Evolutionary conservation across 2,329 filamentous ascomycete genomes (phyloP), one percentile per base, ranked within the genome.

Genomic region (Neophaeococcomyces aloes): DNA sequence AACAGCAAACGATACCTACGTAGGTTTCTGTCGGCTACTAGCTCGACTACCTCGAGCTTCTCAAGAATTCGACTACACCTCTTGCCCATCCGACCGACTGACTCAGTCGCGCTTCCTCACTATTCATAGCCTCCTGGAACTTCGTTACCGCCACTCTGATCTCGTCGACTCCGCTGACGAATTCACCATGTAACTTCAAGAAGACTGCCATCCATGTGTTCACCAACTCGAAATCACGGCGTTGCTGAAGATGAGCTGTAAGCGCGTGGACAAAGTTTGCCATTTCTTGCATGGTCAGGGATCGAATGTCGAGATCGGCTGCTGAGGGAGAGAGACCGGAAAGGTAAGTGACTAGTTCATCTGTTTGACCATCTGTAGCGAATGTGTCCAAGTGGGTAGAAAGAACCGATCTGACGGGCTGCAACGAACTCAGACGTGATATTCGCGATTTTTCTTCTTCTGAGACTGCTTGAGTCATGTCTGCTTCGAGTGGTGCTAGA

Each of bases 151-250:
- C 65, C 67, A 67, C 58, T 29, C 65, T 64, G 27, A 66, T 61
- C 29, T 60, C 63, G 10, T 53, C 52, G 19, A 54, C 51, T 13
- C 52, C 53, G 17, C 49, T 43, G 23, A 83, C 65, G 13, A 72
- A 65, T 48, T 81, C 79, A 5, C 72, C 73, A 62, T 96, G 89
- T 31, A 94, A 67, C 37, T 81, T 76, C 47, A 98, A 61, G 57
- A 96, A 94, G 1, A 96, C 89, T 2, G 83, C 81, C 87, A 98
- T 96, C 89, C 91, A 98, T 0, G 87, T 86, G 63, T 96, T 88
- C 13, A 86, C 83, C 30, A 98, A 72, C 65, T 98, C 91, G 62
- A 94, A 98, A 62, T 96, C 91, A 37, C 76, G 76, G 51, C 81
- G 78, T 18, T 36, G 43, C 33, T 69, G 65, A 41, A 96, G 67